phyloP scores from a whole-genome alignment of 345 rosid species.

The Draba incana region DNA sequence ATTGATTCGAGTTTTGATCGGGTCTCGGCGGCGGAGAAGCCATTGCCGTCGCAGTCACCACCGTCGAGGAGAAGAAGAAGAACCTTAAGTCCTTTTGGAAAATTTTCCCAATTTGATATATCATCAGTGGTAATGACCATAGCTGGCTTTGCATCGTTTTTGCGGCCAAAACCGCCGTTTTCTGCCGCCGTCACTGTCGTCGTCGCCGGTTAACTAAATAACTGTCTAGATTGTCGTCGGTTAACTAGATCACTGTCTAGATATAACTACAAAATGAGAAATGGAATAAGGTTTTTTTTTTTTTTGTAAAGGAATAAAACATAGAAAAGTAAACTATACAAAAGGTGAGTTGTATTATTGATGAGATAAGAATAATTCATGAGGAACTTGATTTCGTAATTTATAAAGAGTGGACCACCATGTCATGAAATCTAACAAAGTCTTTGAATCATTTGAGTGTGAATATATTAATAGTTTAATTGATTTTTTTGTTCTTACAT shows the following conservation, averaged over 20 bases:
- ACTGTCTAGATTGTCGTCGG: slow-evolving; percentile 20
- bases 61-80: slow-evolving; percentile 73
- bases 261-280: not conserved
- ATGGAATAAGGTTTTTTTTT: not conserved
- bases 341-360: slow-evolving; percentile 41
- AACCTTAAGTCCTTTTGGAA: slow-evolving; percentile 93
- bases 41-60: slow-evolving; percentile 43
- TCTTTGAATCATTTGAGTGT: slow-evolving; percentile 33
- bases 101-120: slow-evolving; percentile 85
- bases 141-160: slow-evolving; percentile 96
- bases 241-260: not conserved
- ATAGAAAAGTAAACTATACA: slow-evolving; percentile 28
- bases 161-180: slow-evolving; percentile 56
- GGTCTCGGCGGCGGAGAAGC: slow-evolving; percentile 59
- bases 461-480: slow-evolving; percentile 12
- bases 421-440: slow-evolving; percentile 39
- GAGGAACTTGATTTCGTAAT: slow-evolving; percentile 36
- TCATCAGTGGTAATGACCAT: slow-evolving; percentile 87
- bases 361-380: slow-evolving; percentile 42
- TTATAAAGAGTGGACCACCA: slow-evolving; percentile 37
- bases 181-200: slow-evolving; percentile 35
- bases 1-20: slow-evolving; percentile 79
- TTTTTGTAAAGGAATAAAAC: not conserved
- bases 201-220: slow-evolving; percentile 26
- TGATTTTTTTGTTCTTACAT: not conserved